Evolutionary conservation across 768 basidiomycete species (phyloP).

Genomic region (Boletus vinaceobasis): DNA sequence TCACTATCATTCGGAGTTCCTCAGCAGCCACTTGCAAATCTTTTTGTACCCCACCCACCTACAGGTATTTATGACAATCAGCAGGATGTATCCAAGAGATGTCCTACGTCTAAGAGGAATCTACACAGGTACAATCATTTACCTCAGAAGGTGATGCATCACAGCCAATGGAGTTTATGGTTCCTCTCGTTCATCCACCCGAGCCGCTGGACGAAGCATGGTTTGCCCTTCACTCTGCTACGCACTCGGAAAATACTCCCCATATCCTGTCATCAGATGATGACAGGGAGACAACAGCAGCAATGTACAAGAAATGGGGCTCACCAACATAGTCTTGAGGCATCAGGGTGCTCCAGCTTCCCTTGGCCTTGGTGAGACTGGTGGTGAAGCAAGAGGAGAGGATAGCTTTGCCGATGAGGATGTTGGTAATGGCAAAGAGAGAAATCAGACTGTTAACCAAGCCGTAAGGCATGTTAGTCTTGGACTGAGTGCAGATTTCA

Average conservation of each 20-base stretch:
- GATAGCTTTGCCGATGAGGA: constrained; percentile 41
- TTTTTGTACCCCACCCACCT: constrained; percentile 19
- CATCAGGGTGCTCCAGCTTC: constrained; percentile 53
- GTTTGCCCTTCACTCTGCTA: constrained; percentile 67
- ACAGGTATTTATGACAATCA: constrained; percentile 8
- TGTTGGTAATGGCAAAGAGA: constrained; percentile 26
- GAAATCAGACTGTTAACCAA: constrained; percentile 63
- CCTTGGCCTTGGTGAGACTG: constrained; percentile 34
- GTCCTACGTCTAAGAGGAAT: constrained; percentile 29
- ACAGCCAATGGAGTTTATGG: constrained; percentile 68
- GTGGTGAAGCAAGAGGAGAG: constrained; percentile 22
- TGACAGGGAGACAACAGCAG: constrained; percentile 37
- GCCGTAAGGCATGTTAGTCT: constrained; percentile 39
- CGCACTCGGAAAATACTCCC: constrained; percentile 64
- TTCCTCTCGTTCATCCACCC: constrained; percentile 62
- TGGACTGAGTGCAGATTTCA: constrained; percentile 44
- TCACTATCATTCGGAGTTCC: constrained; percentile 44
- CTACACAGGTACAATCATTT: constrained; percentile 29
- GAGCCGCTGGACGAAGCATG: constrained; percentile 53
- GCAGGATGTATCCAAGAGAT: constrained; percentile 20
- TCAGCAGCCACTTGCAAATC: constrained; percentile 32
- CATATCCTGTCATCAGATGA: constrained; percentile 54
- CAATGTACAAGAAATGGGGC: constrained; percentile 42
- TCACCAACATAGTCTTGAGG: constrained; percentile 53
- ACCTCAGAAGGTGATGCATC: constrained; percentile 41